Conservation (phyloP, 768 basidiomycete genomes). For the Lactifluus volemus region DNA sequence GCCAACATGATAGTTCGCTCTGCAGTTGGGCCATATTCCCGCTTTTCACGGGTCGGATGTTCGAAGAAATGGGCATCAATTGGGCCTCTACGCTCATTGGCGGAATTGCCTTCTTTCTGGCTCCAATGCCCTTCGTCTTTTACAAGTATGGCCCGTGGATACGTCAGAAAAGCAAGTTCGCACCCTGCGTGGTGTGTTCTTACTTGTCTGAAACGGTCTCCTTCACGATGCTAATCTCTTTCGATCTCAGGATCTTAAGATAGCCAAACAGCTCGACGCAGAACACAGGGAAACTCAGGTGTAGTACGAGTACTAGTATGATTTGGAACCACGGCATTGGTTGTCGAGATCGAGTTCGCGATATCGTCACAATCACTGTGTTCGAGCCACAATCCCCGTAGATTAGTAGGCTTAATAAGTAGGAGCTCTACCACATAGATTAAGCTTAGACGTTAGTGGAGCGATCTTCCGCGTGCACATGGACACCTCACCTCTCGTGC, state of each 20-base stretch:
- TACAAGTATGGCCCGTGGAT: slow-evolving; percentile 24
- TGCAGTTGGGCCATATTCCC: slow-evolving; percentile 54
- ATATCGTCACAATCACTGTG: too few species aligned
- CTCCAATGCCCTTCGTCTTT: slow-evolving; percentile 32
- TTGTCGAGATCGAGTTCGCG: too few species aligned
- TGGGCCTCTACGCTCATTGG: slow-evolving; percentile 31
- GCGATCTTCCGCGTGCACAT: too few species aligned
- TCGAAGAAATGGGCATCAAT: slow-evolving; percentile 26
- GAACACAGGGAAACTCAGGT: background rate
- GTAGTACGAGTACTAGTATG: background rate
- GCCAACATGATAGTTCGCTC: slow-evolving; percentile 53
- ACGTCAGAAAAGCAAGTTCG: slow-evolving; percentile 3
- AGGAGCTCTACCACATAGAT: too few species aligned
- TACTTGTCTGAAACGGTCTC: background rate
- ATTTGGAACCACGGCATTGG: too few species aligned
- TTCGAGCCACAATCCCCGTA: too few species aligned
- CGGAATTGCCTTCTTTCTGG: slow-evolving; percentile 26
- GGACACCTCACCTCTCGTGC: too few species aligned
- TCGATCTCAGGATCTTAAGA: slow-evolving; percentile 3
- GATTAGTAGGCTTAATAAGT: too few species aligned
- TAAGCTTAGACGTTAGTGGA: too few species aligned
- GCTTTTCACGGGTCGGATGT: slow-evolving; percentile 60
- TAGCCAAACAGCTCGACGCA: background rate
- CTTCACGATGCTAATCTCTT: background rate
- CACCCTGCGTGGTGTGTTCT: slow-evolving; percentile 1